Percentiles rank a stretch among this genome's conserved stretches.
These are phyloP conservation scores for Naumovozyma castellii DNA, from an alignment of 805 yeast species.

Conservation along the genomic window DNA sequence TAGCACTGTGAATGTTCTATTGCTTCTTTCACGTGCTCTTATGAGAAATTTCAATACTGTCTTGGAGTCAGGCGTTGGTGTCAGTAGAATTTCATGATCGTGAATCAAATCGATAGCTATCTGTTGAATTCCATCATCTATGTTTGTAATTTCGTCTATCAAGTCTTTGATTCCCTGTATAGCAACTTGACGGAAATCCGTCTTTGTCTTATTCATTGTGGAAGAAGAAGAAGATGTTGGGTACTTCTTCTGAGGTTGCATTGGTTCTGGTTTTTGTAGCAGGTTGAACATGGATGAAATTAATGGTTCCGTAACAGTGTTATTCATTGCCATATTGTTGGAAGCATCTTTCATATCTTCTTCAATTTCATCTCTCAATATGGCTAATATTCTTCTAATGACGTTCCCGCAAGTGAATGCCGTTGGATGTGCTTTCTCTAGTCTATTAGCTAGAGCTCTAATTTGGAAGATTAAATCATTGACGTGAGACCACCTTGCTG, in stretches of 20 bases:
- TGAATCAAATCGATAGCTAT: constrained; percentile 91
- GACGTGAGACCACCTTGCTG: constrained; percentile 76
- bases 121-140: constrained; percentile 82
- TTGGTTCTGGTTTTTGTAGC: constrained; percentile 42
- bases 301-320: constrained; percentile 37
- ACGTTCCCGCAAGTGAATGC: constrained; percentile 87
- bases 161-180: constrained; percentile 89
- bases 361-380: constrained; percentile 78
- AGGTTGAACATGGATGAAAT: constrained; percentile 81
- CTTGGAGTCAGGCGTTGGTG: constrained; percentile 91
- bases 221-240: not conserved
- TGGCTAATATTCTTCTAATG: constrained; percentile 76
- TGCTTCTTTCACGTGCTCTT: constrained; percentile 62
- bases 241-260: constrained; percentile 8
- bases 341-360: constrained; percentile 31
- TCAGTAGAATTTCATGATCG: constrained; percentile 70
- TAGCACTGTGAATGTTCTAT: constrained; percentile 83
- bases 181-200: constrained; percentile 71
- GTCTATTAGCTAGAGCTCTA: constrained; percentile 58
- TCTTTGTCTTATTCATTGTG: constrained; percentile 19
- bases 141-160: constrained; percentile 81
- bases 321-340: constrained; percentile 6
- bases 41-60: constrained; percentile 81
- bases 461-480: constrained; percentile 64
- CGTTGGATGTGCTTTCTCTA: constrained; percentile 77